Percentiles rank a stretch among this genome's conserved stretches.
phyloP scores from a whole-genome alignment of 2,329 filamentous ascomycete genomes.

The Zasmidium angulare region DNA sequence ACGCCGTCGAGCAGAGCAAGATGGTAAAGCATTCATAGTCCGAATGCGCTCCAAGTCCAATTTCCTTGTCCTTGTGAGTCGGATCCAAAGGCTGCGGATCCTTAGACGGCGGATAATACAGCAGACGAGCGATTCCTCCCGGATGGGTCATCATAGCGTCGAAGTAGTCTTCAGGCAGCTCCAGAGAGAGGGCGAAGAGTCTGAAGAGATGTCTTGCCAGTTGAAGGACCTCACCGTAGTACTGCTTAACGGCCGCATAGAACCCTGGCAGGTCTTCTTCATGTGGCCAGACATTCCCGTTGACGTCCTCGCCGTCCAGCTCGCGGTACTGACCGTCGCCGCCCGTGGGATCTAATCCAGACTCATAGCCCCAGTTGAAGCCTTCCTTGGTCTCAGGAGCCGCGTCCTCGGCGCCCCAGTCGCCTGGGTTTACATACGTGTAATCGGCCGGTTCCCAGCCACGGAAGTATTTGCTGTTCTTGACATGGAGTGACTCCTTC shows the following conservation, averaged over 20 bases:
- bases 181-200: conserved; percentile 42
- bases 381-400: conserved; percentile 42
- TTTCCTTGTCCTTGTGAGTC: conserved; percentile 27
- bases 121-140: conserved; percentile 41
- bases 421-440: conserved; percentile 41
- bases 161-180: conserved; percentile 41
- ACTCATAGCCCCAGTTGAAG: conserved; percentile 47
- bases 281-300: conserved; percentile 42
- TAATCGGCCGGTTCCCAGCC: conserved; percentile 45
- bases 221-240: conserved; percentile 40
- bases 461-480: conserved; percentile 40
- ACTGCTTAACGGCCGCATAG: conserved; percentile 37
- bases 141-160: conserved; percentile 42
- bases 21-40: conserved; percentile 36
- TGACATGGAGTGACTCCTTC: conserved; percentile 42
- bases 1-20: conserved; percentile 26
- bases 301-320: conserved; percentile 38
- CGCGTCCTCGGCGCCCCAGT: conserved; percentile 24
- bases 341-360: conserved; percentile 38
- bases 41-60: conserved; percentile 41
- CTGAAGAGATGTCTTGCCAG: conserved; percentile 43
- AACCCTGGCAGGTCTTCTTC: conserved; percentile 43
- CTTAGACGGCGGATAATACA: conserved; percentile 41
- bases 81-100: conserved; percentile 20
- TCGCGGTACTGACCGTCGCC: conserved; percentile 45